Base-by-base conservation (phyloP, 495 filamentous ascomycete genomes). In the Penicillium roqueforti region DNA sequence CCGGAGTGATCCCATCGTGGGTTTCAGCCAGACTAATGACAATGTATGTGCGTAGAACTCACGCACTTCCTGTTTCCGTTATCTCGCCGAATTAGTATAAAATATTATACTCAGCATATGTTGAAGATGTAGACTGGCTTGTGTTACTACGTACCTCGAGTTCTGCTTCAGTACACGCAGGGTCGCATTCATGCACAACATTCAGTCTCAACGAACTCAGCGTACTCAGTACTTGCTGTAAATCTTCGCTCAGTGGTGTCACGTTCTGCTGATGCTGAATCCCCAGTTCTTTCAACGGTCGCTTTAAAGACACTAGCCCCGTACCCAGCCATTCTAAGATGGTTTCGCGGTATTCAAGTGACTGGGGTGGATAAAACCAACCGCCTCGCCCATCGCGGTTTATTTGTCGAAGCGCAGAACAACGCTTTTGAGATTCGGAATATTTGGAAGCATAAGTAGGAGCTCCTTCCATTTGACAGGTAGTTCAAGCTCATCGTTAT, bases 11-110 rank as follows among this genome's bases (percentile, higher is more conserved):
- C 44, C 28, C 18, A 47, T 26, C 4, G 56, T 32, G 6, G 64
- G 67, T 10, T 55, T 52, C 23, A 69, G 60, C 64, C 64, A 69
- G 37, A 54, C 49, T 23, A 55, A 44, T 8, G 57, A 41, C 34
- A 59, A 28, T 6, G 60, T 32, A 8, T 29, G 16, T 40, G 19
- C 38, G 44, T 55, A 60, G 42, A 62, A 60, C 4, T 47, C 44
- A 7, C 54, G 44, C 1, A 55, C 36, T 28, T 54, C 52, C 13
- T 20, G 7, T 40, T 41, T 10, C 45, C 48, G 19, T 29, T 41
- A 2, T 9, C 9, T 8, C 16, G 4, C 13, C 4, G 18, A n/a
- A 2, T 47, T 36, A 34, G n/a, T n/a, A n/a, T n/a, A n/a, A n/a
- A n/a, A n/a, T n/a, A n/a, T n/a, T n/a, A n/a, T n/a, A n/a, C n/a